phyloP scores from a whole-genome alignment of 73 alveolate species.

The Tetrahymena malaccensis region DNA sequence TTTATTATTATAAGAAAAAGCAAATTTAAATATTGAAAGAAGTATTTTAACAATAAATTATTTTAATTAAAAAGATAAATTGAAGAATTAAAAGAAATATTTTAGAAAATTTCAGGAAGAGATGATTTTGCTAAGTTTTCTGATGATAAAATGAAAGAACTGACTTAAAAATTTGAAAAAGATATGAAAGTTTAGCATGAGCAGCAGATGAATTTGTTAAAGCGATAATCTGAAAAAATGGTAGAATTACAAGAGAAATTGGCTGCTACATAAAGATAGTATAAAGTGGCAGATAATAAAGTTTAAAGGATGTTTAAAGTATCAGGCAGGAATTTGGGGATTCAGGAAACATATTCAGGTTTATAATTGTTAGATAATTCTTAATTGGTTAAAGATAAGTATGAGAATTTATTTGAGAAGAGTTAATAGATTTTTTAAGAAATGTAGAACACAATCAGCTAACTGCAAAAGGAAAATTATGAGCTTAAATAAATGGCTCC shows the following conservation, averaged over 20 bases:
- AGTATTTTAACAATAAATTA: too few species aligned
- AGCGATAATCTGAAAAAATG: neutral
- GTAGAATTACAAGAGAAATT: neutral
- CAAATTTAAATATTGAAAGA: too few species aligned
- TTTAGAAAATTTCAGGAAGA: neutral
- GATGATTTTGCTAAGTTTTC: neutral
- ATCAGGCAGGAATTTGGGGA: neutral
- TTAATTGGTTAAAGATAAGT: neutral
- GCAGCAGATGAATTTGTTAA: neutral
- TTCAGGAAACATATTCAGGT: neutral
- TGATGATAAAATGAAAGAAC: neutral
- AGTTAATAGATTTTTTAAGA: neutral
- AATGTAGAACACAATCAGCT: neutral
- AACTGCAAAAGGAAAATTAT: neutral
- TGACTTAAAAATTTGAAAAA: neutral
- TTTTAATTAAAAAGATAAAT: neutral
- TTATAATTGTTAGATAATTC: neutral
- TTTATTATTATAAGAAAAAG: too few species aligned
- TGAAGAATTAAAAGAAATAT: neutral
- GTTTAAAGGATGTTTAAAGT: neutral
- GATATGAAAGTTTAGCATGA: neutral
- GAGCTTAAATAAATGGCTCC: neutral
- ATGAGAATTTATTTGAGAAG: neutral
- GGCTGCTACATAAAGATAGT: neutral
- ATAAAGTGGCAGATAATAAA: neutral